Percentiles rank a stretch among this genome's conserved stretches.
phyloP scores from a whole-genome alignment of 768 basidiomycete genomes.

The Solioccasus polychromus region DNA sequence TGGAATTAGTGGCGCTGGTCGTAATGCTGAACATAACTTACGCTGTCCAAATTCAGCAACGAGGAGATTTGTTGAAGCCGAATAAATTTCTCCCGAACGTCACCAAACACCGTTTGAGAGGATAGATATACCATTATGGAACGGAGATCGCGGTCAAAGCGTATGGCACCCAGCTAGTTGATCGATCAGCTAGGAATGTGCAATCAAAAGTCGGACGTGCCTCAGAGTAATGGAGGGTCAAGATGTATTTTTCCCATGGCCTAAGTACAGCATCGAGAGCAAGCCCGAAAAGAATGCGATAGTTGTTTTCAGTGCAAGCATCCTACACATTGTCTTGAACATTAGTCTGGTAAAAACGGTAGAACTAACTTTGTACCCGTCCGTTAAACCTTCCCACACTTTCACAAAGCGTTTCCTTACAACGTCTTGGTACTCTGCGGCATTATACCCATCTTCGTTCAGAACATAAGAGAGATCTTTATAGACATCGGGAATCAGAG shows the following conservation, averaged over 20 bases:
- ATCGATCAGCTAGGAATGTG: constrained; percentile 1
- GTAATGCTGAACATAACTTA: constrained; percentile 25
- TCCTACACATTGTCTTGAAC: constrained; percentile 49
- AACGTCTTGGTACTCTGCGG: constrained; percentile 81
- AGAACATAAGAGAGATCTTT: constrained; percentile 86
- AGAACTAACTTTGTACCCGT: constrained; percentile 76
- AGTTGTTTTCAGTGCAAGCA: constrained; percentile 84
- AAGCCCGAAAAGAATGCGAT: constrained; percentile 79
- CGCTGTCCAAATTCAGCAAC: constrained; percentile 82
- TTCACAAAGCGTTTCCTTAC: constrained; percentile 89
- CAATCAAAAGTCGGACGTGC: constrained; percentile 37
- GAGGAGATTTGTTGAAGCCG: constrained; percentile 93
- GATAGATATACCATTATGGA: constrained; percentile 80
- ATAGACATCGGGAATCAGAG: constrained; percentile 82
- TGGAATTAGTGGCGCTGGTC: constrained; percentile 5
- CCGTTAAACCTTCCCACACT: constrained; percentile 80
- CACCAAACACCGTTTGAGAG: constrained; percentile 86
- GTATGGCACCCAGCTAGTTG: constrained; percentile 85
- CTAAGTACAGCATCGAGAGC: constrained; percentile 85
- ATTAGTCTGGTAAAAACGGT: neutral
- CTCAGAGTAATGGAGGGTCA: constrained; percentile 83
- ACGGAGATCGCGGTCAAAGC: constrained; percentile 90
- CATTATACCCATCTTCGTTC: constrained; percentile 83
- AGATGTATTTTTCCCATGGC: constrained; percentile 91
- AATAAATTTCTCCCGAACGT: constrained; percentile 87